These are phyloP conservation scores for Debaryomyces subglobosus DNA, from an alignment of 1,139 yeast genomes.

Conservation along the genomic window DNA sequence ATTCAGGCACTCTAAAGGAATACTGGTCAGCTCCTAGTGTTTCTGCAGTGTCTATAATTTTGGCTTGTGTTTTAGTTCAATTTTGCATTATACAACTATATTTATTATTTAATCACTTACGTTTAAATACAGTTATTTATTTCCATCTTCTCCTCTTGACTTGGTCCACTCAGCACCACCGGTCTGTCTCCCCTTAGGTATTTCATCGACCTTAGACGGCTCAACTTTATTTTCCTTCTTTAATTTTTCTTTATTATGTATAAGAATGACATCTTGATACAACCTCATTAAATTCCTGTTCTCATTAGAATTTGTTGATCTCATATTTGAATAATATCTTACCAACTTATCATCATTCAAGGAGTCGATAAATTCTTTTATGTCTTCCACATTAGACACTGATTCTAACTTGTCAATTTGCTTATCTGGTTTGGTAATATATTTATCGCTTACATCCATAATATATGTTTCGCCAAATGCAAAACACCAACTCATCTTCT, in stretches of 20 bases:
- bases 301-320: conserved; percentile 23
- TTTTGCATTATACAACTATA: background rate
- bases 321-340: conserved; percentile 34
- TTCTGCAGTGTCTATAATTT: too few species aligned
- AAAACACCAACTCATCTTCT: conserved; percentile 84
- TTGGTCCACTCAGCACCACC: conserved; percentile 78
- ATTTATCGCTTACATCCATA: conserved; percentile 69
- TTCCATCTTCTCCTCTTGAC: conserved; percentile 76
- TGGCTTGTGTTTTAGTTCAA: background rate
- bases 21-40: conserved; percentile 14
- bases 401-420: conserved; percentile 54
- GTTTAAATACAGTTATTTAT: background rate
- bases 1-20: conserved; percentile 74
- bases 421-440: conserved; percentile 56
- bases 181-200: conserved; percentile 62
- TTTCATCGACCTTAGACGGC: conserved; percentile 12
- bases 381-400: conserved; percentile 36
- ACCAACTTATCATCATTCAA: conserved; percentile 37
- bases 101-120: conserved; percentile 6
- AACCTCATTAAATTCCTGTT: conserved; percentile 20
- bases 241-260: conserved; percentile 24
- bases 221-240: conserved; percentile 6
- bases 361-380: conserved; percentile 37
- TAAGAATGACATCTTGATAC: conserved; percentile 31
- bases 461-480: conserved; percentile 67